phyloP scores from a whole-genome alignment of 1,284 basidiomycete genomes.

The Ustilago lituana region DNA sequence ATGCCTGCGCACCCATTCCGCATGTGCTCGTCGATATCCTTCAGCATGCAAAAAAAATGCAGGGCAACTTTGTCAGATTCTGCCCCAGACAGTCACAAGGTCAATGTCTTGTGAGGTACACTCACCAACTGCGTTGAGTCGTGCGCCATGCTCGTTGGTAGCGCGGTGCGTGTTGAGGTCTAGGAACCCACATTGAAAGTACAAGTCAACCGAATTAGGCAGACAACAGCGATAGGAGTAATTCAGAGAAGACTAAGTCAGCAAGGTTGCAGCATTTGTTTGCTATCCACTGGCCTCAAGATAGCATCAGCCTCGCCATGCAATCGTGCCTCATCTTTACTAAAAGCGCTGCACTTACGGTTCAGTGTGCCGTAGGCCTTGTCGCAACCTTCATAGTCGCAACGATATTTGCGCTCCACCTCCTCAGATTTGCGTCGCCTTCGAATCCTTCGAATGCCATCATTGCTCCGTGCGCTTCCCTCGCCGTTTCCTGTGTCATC shows the following conservation, averaged over 20 bases:
- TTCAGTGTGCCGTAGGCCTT: conserved; percentile 88
- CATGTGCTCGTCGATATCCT: conserved; percentile 36
- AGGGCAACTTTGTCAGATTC: conserved; percentile 1
- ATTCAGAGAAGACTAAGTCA: no score
- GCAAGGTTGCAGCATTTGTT: no score
- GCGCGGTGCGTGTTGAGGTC: conserved; percentile 50
- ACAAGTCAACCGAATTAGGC: background rate
- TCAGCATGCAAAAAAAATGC: background rate
- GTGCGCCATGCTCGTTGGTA: conserved; percentile 39
- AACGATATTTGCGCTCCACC: conserved; percentile 87
- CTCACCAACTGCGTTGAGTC: conserved; percentile 46
- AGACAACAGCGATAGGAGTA: no score
- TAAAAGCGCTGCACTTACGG: conserved; percentile 69
- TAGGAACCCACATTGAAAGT: background rate
- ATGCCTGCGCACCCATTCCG: conserved; percentile 21
- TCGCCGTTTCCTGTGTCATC: conserved; percentile 1
- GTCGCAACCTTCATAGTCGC: conserved; percentile 80
- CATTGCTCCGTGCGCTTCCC: background rate
- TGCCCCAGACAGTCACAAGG: background rate
- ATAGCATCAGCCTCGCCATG: background rate
- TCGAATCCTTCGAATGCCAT: conserved; percentile 36
- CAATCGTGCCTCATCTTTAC: no score
- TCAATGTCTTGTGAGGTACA: background rate
- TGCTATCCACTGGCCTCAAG: no score
- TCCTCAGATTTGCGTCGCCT: conserved; percentile 59